These are phyloP conservation scores for Xylariaceae sp. DNA, from an alignment of 2,329 filamentous ascomycete genomes.

Conservation along the genomic window DNA sequence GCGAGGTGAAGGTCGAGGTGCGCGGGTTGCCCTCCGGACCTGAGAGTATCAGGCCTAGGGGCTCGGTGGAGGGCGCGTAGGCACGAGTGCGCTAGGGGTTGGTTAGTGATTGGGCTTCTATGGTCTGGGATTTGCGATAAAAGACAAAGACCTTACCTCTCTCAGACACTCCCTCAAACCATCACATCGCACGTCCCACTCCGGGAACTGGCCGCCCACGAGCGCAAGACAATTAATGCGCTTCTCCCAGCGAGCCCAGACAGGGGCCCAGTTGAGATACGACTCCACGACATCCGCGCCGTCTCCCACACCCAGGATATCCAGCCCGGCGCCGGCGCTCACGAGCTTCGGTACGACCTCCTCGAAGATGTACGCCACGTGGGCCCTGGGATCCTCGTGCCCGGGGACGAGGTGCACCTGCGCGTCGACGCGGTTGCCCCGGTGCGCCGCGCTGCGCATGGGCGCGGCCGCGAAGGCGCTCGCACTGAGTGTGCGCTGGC, in stretches of 20 bases:
- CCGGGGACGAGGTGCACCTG: conserved; percentile 66
- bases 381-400: conserved; percentile 62
- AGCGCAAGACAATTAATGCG: conserved; percentile 56
- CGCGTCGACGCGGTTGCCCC: conserved; percentile 56
- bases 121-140: conserved; percentile 34
- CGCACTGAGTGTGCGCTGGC: conserved; percentile 63
- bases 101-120: conserved; percentile 26
- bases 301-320: conserved; percentile 74
- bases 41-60: conserved; percentile 58
- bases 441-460: conserved; percentile 66
- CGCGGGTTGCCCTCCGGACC: conserved; percentile 56
- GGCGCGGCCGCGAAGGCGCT: conserved; percentile 63
- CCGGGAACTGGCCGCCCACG: conserved; percentile 53
- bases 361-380: conserved; percentile 72
- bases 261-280: conserved; percentile 63
- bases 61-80: conserved; percentile 61
- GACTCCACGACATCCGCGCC: conserved; percentile 63
- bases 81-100: conserved; percentile 60
- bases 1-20: conserved; percentile 46
- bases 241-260: conserved; percentile 53
- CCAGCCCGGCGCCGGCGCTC: conserved; percentile 59
- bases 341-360: conserved; percentile 61
- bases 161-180: conserved; percentile 57
- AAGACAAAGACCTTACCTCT: conserved; percentile 48
- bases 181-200: conserved; percentile 48